A percentile compares a stretch with the other conserved stretches of the same genome.
Evolutionary conservation across 2,329 filamentous ascomycete genomes (phyloP).

Genomic region (Aplosporella prunicola): DNA sequence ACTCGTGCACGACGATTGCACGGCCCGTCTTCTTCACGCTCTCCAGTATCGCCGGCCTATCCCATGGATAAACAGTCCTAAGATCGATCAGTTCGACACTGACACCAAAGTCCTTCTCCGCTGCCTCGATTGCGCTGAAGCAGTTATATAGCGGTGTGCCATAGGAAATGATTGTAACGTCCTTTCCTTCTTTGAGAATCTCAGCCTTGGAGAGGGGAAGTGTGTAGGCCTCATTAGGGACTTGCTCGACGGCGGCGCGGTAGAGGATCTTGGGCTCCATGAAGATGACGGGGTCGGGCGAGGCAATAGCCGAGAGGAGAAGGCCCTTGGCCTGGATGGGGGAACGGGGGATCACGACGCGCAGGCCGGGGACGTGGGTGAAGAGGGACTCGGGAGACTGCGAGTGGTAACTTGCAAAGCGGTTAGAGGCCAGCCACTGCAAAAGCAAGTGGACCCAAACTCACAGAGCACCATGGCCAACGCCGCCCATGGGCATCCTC

Average conservation of each 20-base stretch:
- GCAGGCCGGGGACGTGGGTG: constrained; percentile 74
- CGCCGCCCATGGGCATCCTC: constrained; percentile 81
- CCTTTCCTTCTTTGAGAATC: constrained; percentile 66
- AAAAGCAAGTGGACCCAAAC: constrained; percentile 13
- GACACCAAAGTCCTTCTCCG: constrained; percentile 65
- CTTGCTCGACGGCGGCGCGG: constrained; percentile 82
- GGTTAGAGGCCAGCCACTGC: neutral
- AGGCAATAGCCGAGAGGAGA: constrained; percentile 63
- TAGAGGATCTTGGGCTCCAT: constrained; percentile 94
- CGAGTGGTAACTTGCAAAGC: constrained; percentile 56
- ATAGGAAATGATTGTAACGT: constrained; percentile 79
- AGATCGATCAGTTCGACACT: constrained; percentile 80
- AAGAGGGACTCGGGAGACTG: constrained; percentile 86
- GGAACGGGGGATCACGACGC: constrained; percentile 77
- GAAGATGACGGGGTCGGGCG: constrained; percentile 80
- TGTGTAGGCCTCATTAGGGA: constrained; percentile 71
- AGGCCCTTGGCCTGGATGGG: constrained; percentile 84
- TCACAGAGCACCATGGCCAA: constrained; percentile 75
- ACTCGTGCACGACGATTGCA: constrained; percentile 82
- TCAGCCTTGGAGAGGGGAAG: constrained; percentile 81
- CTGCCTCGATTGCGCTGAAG: constrained; percentile 62
- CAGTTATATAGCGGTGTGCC: constrained; percentile 84
- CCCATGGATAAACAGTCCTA: constrained; percentile 85
- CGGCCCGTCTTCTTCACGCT: constrained; percentile 83
- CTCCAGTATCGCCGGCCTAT: constrained; percentile 66